These are phyloP conservation scores for Candida vaughaniae DNA, from an alignment of 805 yeast species.

Conservation along the genomic window DNA sequence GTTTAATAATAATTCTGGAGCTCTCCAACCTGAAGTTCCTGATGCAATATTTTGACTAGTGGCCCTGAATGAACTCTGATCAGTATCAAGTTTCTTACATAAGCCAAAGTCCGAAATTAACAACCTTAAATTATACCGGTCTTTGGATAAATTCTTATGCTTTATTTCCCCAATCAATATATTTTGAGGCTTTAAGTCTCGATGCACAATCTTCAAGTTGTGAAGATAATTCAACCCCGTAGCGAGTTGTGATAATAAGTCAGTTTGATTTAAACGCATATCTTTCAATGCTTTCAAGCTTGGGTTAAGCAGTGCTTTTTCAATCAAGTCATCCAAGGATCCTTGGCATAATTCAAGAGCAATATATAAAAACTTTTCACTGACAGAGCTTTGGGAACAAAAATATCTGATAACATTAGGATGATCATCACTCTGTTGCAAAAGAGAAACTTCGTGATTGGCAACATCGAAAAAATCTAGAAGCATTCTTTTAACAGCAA, in stretches of 20 bases:
- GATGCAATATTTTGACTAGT: slow-evolving; percentile 86
- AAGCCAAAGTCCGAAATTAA: slow-evolving; percentile 94
- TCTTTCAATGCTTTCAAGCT: slow-evolving; percentile 24
- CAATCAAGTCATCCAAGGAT: slow-evolving; percentile 82
- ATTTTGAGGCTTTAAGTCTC: slow-evolving; percentile 94
- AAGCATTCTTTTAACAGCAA: slow-evolving; percentile 92
- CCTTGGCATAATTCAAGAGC: slow-evolving; percentile 91
- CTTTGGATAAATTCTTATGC: slow-evolving; percentile 22
- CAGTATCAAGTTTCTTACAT: slow-evolving; percentile 87
- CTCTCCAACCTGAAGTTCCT: slow-evolving; percentile 98
- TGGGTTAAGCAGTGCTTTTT: slow-evolving; percentile 43
- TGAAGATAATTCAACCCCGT: slow-evolving; percentile 86
- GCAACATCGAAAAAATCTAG: slow-evolving; percentile 93
- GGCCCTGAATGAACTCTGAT: slow-evolving; percentile 90
- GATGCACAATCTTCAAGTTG: slow-evolving; percentile 85
- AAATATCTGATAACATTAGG: slow-evolving; percentile 92
- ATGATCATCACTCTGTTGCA: slow-evolving; percentile 95
- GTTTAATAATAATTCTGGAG: slow-evolving; percentile 74
- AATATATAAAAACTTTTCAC: slow-evolving; percentile 81
- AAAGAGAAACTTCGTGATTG: slow-evolving; percentile 79
- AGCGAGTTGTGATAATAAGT: slow-evolving; percentile 71
- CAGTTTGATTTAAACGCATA: slow-evolving; percentile 31
- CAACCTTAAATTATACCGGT: slow-evolving; percentile 44
- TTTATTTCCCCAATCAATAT: slow-evolving; percentile 77
- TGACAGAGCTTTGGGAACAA: slow-evolving; percentile 78